phyloP scores from a whole-genome alignment of 768 basidiomycete genomes.

The Naganishia friedmannii region DNA sequence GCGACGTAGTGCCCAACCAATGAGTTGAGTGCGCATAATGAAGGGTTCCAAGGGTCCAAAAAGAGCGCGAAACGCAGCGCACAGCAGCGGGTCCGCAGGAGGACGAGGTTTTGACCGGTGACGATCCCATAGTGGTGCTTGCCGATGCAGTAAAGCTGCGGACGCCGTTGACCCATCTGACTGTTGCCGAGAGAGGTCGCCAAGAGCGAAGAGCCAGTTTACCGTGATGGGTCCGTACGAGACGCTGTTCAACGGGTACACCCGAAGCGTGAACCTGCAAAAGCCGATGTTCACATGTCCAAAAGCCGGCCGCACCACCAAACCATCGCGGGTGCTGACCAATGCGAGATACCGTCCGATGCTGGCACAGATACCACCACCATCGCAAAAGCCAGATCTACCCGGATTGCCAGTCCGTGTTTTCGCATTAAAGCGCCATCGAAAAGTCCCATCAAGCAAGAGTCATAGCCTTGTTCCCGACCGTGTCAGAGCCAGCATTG shows the following conservation, averaged over 20 bases:
- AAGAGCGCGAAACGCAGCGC: background rate
- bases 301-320: background rate
- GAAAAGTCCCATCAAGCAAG: background rate
- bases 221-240: too few species aligned
- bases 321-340: background rate
- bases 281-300: background rate
- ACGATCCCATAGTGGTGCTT: background rate
- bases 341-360: background rate
- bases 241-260: too few species aligned
- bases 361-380: background rate
- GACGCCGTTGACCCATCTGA: too few species aligned
- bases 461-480: background rate
- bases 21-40: background rate
- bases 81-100: conserved; percentile 16
- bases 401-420: background rate
- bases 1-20: background rate
- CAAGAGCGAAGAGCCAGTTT: too few species aligned
- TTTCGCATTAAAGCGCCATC: background rate
- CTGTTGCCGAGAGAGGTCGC: too few species aligned
- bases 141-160: too few species aligned
- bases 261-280: background rate
- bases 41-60: background rate
- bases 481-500: background rate
- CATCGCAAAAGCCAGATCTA: background rate
- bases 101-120: background rate